Evolutionary conservation across 306 rosid genomes (phyloP).

Genomic region (Quercus ilex): DNA sequence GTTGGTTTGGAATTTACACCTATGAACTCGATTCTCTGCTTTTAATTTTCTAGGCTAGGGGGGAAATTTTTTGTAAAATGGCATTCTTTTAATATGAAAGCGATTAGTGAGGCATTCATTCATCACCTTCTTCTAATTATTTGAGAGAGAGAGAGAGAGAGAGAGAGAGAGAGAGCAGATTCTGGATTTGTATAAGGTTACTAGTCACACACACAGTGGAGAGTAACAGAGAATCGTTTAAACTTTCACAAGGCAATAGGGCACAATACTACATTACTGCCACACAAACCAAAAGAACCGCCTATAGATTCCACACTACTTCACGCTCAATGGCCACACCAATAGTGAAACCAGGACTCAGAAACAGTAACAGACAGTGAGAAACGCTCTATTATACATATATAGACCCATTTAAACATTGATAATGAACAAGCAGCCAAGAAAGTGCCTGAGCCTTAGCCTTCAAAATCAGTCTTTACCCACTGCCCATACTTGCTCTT

Average conservation of each 20-base stretch:
- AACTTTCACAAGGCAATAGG: background rate
- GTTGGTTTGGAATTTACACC: too few species aligned
- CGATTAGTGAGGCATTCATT: background rate
- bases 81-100: too few species aligned
- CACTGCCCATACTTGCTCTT: constrained; percentile 52
- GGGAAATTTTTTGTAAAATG: too few species aligned
- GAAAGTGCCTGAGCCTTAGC: constrained; percentile 1
- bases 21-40: too few species aligned
- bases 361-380: background rate
- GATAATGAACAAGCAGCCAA: background rate
- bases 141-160: background rate
- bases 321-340: constrained; percentile 14
- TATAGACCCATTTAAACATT: background rate
- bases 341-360: constrained; percentile 1
- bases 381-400: background rate
- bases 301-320: background rate
- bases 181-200: background rate
- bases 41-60: too few species aligned
- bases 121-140: background rate
- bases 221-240: background rate
- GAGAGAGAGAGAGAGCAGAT: too few species aligned
- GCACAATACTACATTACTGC: background rate
- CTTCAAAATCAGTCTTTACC: constrained; percentile 72
- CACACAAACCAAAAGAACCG: background rate
- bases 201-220: background rate